These are phyloP conservation scores for Delphinella strobiligena DNA, from an alignment of 2,329 filamentous ascomycete species.

Conservation along the genomic window DNA sequence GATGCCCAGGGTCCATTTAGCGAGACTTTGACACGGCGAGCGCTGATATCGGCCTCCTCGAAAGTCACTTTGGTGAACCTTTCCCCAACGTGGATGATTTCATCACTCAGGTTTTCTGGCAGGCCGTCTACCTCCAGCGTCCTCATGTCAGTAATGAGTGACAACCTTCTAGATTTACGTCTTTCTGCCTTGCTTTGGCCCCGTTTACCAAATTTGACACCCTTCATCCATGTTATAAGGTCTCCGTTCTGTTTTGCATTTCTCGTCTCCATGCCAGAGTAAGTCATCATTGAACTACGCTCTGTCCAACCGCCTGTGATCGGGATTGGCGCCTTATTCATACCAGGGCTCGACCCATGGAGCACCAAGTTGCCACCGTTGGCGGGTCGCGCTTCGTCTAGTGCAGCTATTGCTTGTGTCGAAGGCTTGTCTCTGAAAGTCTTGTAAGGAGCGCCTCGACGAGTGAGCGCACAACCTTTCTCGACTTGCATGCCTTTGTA, in stretches of 20 bases:
- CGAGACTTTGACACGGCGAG: conserved; percentile 42
- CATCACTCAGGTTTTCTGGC: conserved; percentile 44
- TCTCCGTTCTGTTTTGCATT: conserved; percentile 28
- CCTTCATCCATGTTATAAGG: conserved; percentile 53
- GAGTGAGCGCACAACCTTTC: conserved; percentile 58
- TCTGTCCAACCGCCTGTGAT: conserved; percentile 17
- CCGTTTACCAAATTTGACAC: conserved; percentile 46
- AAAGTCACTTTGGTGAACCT: conserved; percentile 50
- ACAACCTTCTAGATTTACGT: conserved; percentile 7
- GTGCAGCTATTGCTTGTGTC: neutral
- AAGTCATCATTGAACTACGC: conserved; percentile 35
- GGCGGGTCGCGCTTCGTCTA: neutral
- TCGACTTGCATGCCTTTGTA: conserved; percentile 54
- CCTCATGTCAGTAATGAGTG: conserved; percentile 7
- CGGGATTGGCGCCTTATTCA: conserved; percentile 13
- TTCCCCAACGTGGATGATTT: conserved; percentile 48
- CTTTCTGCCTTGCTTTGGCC: conserved; percentile 8
- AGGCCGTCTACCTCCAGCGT: neutral
- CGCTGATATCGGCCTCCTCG: conserved; percentile 44
- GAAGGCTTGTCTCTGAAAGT: conserved; percentile 55
- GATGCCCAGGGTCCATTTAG: conserved; percentile 49
- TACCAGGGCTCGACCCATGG: conserved; percentile 10
- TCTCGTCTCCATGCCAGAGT: conserved; percentile 36
- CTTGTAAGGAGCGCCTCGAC: conserved; percentile 74
- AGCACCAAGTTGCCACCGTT: neutral